Evolutionary conservation across 2,329 filamentous ascomycete genomes (phyloP), one percentile per base, ranked within the genome.

Genomic region (Clonostachys sp.): DNA sequence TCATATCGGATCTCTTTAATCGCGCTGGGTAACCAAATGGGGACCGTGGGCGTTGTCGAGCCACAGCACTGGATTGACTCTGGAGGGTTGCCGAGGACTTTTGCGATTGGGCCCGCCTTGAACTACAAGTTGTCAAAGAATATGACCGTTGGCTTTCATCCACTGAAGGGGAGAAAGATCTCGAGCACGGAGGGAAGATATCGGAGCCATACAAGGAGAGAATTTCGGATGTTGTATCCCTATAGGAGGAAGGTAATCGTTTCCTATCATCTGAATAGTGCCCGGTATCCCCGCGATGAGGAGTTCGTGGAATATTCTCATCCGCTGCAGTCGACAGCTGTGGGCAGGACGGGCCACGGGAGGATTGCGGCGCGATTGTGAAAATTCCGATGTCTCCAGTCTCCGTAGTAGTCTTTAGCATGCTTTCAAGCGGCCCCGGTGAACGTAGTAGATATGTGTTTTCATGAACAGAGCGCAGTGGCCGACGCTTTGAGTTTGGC

Each of bases 391-490:
- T 81, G 53, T 85, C 80, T n/a, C 81, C 81, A 9, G 80, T 83
- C 57, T 85, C 82, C 1, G 81, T 84, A 2, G 78, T 83, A 5
- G 77, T 84, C 64, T 79, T 84, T 49, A 85, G 67, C 81, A 85
- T 84, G 59, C 79, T 77, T 54, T 82, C 75, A n/a, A 84, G 64
- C 3, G 77, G 77, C 6, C 74, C 78, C 1, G 79, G 77, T 2
- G 69, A 76, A 42, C 64, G 67, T 13, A 75, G 66, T 45, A 75
- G 62, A 30, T 60, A 58, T 33, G 64, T 57, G 47, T 72, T 72
- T 47, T 74, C 68, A 44, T 70, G 68, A 49, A 74, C 63, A 53
- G 65, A 68, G 48, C 68, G 67, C 34, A 75, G 62, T 5, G 73
- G 70, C 35, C 66, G 67, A 51, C 57, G 63, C 34, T 66, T 55